These are phyloP conservation scores for Colletotrichum filicis DNA, from an alignment of 2,329 filamentous ascomycete species.

Conservation along the genomic window DNA sequence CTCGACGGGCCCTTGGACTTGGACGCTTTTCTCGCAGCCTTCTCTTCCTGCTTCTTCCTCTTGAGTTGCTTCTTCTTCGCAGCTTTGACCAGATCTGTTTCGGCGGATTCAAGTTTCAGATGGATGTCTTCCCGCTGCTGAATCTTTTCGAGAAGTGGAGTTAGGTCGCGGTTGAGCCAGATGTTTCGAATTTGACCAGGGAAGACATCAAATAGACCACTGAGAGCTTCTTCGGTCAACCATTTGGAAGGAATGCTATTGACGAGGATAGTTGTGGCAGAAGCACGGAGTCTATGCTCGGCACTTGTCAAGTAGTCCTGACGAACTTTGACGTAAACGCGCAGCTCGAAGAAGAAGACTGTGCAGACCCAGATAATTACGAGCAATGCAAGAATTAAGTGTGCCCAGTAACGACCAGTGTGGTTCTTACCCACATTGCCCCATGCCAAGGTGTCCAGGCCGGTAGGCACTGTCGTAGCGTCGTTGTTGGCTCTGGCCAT, in stretches of 20 bases:
- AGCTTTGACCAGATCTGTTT: conserved; percentile 84
- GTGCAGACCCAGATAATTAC: conserved; percentile 87
- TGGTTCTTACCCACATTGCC: conserved; percentile 80
- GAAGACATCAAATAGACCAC: conserved; percentile 92
- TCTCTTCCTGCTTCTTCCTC: conserved; percentile 71
- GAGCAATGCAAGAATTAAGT: conserved; percentile 81
- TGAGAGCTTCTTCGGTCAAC: conserved; percentile 84
- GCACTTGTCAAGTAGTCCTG: conserved; percentile 96
- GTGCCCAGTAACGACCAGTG: conserved; percentile 81
- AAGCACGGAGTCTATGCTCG: conserved; percentile 91
- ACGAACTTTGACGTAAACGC: conserved; percentile 89
- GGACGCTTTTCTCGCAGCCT: conserved; percentile 66
- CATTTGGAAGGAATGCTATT: conserved; percentile 91
- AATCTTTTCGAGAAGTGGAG: conserved; percentile 86
- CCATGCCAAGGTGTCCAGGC: conserved; percentile 87
- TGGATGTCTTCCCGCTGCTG: conserved; percentile 79
- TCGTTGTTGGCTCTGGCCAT: conserved; percentile 44
- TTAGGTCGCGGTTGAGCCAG: conserved; percentile 94
- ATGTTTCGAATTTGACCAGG: conserved; percentile 95
- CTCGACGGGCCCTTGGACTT: conserved; percentile 63
- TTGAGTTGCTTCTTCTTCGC: conserved; percentile 86
- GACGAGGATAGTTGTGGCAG: conserved; percentile 94
- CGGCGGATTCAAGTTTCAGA: conserved; percentile 77
- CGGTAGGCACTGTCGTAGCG: conserved; percentile 50
- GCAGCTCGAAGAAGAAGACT: conserved; percentile 87